A percentile compares a stretch with the other conserved stretches of the same genome.
phyloP scores from a whole-genome alignment of 2,329 filamentous ascomycete species.

The Diaporthe batatas region DNA sequence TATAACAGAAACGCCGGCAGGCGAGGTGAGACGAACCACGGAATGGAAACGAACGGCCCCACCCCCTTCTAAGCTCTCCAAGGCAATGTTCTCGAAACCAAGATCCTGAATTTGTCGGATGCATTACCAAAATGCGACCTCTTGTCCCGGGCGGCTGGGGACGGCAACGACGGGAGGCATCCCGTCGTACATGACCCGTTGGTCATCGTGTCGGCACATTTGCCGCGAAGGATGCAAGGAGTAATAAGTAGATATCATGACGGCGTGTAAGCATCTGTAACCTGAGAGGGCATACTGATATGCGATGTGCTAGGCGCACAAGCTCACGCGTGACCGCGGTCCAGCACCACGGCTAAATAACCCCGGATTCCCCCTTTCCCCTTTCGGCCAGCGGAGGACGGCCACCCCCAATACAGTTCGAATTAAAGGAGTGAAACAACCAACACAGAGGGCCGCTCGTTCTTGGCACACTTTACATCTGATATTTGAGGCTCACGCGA shows the following conservation, averaged over 20 bases:
- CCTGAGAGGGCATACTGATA: background rate
- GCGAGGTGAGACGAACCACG: background rate
- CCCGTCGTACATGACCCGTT: constrained; percentile 2
- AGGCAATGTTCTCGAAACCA: background rate
- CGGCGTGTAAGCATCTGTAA: background rate
- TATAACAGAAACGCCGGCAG: background rate
- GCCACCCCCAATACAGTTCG: constrained; percentile 17
- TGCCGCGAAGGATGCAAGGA: background rate
- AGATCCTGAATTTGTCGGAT: background rate
- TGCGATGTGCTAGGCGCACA: constrained; percentile 12
- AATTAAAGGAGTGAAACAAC: constrained; percentile 24
- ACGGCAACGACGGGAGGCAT: constrained; percentile 17
- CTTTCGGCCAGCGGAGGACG: constrained; percentile 30
- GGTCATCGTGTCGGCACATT: constrained; percentile 1
- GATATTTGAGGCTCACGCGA: constrained; percentile 2
- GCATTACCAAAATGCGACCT: constrained; percentile 11
- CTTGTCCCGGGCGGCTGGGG: constrained; percentile 24
- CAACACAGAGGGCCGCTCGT: constrained; percentile 1
- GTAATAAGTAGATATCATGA: background rate
- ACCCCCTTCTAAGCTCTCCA: background rate
- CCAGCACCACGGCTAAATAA: constrained; percentile 25
- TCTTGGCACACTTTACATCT: constrained; percentile 18
- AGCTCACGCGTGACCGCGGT: constrained; percentile 24
- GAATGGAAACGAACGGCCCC: background rate
- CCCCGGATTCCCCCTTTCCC: constrained; percentile 18